Base-by-base conservation (phyloP, 192 early-diverging fungal species). In the Mycoemilia scoparia region DNA sequence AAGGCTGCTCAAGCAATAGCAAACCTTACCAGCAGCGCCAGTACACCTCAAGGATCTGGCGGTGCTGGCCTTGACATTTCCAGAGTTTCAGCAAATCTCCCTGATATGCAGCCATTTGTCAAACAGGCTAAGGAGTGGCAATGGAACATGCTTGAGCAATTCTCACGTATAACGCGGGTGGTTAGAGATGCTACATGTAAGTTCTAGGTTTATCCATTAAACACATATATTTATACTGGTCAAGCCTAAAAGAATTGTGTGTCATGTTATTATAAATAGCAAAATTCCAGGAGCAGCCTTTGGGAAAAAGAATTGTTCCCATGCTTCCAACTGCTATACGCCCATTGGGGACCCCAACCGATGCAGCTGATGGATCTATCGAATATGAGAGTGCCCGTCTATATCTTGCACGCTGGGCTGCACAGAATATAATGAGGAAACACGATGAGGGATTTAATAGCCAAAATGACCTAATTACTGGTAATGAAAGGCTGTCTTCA, bases 361-460 rank as follows among this genome's bases (percentile, higher is more conserved):
- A 69, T 66, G 7, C 63, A 69, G 24, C 73, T 69, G 7, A 39
- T 66, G 7, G 60, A 69, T 4, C 59, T 60, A 12, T 63, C 67
- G 81, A 84, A 34, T 84, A 79, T 39, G 81, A 84, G 39, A 66
- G 73, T 37, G 78, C 75, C 0, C 65, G 81, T 6, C 60, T 84
- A 6, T 84, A 76, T 38, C 51, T 81, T 16, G 81, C 81, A 5
- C 77, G 76, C 36, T 84, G 78, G 79, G 82, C 78, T 9, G 74
- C 76, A 4, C 60, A 57, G 42, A 49, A 63, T 26, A 63, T 63
- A 1, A 63, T 57, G 28, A 36, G 49, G 23, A 53, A 63, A 46
- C 60, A 63, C 30, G 49, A 63, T n/a, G 60, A 63, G 25, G 60
- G 57, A 14, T 53, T 53, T 13, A 39, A 63, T 19, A 45, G 43